Evolutionary conservation across 129 eudicot genomes (phyloP).

Genomic region (Flaveria trinervia): DNA sequence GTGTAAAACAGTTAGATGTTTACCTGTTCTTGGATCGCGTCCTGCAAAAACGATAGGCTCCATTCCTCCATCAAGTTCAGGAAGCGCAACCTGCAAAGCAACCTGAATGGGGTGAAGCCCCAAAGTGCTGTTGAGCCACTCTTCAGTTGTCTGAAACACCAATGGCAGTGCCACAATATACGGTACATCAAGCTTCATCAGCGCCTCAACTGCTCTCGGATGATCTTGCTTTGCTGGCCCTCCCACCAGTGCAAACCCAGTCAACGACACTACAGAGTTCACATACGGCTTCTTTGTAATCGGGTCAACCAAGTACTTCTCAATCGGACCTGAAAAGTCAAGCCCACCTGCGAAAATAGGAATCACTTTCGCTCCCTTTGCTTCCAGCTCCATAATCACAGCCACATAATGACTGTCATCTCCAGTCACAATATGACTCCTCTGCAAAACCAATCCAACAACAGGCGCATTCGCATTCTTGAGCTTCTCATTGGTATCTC

Average conservation of each 20-base stretch:
- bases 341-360: constrained; percentile 98
- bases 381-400: constrained; percentile 97
- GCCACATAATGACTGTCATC: constrained; percentile 98
- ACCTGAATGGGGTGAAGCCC: constrained; percentile 99
- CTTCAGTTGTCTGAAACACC: constrained; percentile 99
- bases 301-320: constrained; percentile 77
- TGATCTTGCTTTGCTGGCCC: constrained; percentile 99
- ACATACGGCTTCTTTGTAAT: constrained; percentile 87
- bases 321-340: constrained; percentile 96
- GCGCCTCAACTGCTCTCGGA: constrained; percentile 86
- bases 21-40: constrained; percentile 96
- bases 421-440: constrained; percentile 98
- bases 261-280: constrained; percentile 80
- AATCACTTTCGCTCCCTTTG: constrained; percentile 92
- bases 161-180: constrained; percentile 89
- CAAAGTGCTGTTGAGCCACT: constrained; percentile 96
- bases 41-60: constrained; percentile 96
- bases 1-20: constrained; percentile 7
- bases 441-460: constrained; percentile 79
- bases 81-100: constrained; percentile 97
- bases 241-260: constrained; percentile 97
- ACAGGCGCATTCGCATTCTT: constrained; percentile 70
- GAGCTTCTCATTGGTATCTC: constrained; percentile 84
- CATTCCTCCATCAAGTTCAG: constrained; percentile 99
- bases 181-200: constrained; percentile 97